Evolutionary conservation across 2,329 filamentous ascomycete genomes (phyloP), one percentile per base, ranked within the genome.

Genomic region (Neofusicoccum kwambonambiense): DNA sequence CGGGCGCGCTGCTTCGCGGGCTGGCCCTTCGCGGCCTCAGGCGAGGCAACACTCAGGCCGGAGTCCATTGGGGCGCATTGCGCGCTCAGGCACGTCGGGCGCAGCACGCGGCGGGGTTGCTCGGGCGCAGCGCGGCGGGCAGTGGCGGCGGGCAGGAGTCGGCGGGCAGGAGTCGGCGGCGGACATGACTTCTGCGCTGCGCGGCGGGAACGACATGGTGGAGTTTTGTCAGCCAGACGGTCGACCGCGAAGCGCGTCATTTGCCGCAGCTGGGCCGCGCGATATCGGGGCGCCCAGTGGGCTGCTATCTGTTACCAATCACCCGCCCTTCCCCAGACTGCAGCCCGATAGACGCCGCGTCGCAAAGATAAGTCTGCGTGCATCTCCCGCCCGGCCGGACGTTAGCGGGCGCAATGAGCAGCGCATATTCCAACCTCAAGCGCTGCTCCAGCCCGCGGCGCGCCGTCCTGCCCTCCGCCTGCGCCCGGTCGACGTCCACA

Each of bases 1-100:
- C 74, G 70, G 51, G 51, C 41, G 13, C 74, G 73, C 50, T 72
- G 74, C 69, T 77, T 77, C n/a, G 70, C n/a, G 15, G 42, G 35
- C 22, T 13, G 31, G 15, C 15, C 31, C 45, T 62, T 62, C 9
- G 41, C 51, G 42, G 17, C 52, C 44, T 64, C 51, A 56, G 37
- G 17, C 41, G 27, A 74, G 31, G 73, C 73, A 45, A 75, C 45
- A 45, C 50, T 64, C 34, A 51, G 52, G 62, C 52, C 52, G 51
- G 62, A 64, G 35, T 64, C 62, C 62, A 64, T 64, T 64, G 62
- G 44, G 41, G 51, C 51, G 62, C 62, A 64, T 64, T 58, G 61
- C 61, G 61, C 50, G 61, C 42, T 22, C 22, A 22, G 22, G 22
- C 22, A 22, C 22, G 22, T 22, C 22, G 22, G 22, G 22, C 22